Evolutionary conservation across 1,284 basidiomycete genomes (phyloP).

Genomic region (Heterobasidion occidentale): DNA sequence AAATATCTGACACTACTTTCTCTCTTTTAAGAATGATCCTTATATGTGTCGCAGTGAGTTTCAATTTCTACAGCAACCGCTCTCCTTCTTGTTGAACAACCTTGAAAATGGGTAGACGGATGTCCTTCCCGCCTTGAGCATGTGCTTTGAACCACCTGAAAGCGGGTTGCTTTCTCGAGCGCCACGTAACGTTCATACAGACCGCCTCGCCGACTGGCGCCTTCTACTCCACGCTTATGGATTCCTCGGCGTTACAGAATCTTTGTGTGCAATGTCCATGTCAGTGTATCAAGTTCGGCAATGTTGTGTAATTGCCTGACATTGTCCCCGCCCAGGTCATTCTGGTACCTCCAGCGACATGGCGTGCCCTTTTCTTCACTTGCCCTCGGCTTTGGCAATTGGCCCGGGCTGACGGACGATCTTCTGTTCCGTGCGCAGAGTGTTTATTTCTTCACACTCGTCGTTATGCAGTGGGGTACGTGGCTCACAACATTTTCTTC

Average conservation of each 20-base stretch:
- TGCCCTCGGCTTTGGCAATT: slow-evolving; percentile 42
- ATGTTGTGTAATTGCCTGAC: neutral
- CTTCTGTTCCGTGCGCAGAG: slow-evolving; percentile 36
- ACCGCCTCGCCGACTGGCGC: slow-evolving; percentile 39
- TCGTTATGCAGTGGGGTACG: slow-evolving; percentile 58
- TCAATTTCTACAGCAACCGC: neutral
- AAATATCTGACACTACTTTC: slow-evolving; percentile 1
- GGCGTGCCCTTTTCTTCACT: slow-evolving; percentile 49
- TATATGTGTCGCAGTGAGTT: slow-evolving; percentile 39
- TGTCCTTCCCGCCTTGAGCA: slow-evolving; percentile 38
- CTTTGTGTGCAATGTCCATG: slow-evolving; percentile 41
- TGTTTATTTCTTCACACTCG: slow-evolving; percentile 52
- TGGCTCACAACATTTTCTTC: slow-evolving; percentile 3
- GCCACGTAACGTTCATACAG: slow-evolving; percentile 54
- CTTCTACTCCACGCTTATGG: slow-evolving; percentile 61
- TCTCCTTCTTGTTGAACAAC: neutral
- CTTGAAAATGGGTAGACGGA: slow-evolving; percentile 31
- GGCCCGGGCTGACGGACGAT: slow-evolving; percentile 26
- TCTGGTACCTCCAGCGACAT: slow-evolving; percentile 42
- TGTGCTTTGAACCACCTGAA: slow-evolving; percentile 50
- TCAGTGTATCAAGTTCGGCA: slow-evolving; percentile 21
- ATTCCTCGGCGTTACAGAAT: slow-evolving; percentile 51
- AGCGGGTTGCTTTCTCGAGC: slow-evolving; percentile 45
- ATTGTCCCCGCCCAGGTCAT: slow-evolving; percentile 26
- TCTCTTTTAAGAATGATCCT: slow-evolving; percentile 35